Evolutionary conservation across 192 early-diverging fungal species (phyloP).

Genomic region (Cetraspora pellucida): DNA sequence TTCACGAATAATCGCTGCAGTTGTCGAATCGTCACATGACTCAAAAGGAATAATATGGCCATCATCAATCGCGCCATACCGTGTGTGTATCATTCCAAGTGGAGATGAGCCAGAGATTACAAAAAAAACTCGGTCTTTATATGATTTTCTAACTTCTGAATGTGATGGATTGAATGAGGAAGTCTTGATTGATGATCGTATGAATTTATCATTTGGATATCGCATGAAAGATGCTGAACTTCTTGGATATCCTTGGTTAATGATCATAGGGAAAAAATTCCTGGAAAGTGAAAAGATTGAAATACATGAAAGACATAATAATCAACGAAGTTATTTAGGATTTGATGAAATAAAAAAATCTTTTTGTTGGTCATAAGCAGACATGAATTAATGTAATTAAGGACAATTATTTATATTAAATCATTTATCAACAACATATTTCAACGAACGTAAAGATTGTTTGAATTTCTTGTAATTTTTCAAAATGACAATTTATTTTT

Average conservation of each 20-base stretch:
- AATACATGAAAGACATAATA: slow-evolving; percentile 48
- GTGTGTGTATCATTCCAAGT: slow-evolving; percentile 65
- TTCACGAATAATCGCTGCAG: slow-evolving; percentile 79
- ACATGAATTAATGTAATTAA: neutral
- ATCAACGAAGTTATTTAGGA: slow-evolving; percentile 2
- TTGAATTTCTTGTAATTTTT: too few relatives aligned
- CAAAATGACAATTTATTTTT: too few relatives aligned
- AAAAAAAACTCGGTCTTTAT: slow-evolving; percentile 40
- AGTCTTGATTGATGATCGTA: slow-evolving; percentile 74
- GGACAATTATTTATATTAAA: too few relatives aligned
- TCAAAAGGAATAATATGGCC: slow-evolving; percentile 82
- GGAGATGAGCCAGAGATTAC: slow-evolving; percentile 40
- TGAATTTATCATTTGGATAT: slow-evolving; percentile 66
- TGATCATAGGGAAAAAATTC: slow-evolving; percentile 72
- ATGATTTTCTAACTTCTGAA: slow-evolving; percentile 46
- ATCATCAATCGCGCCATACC: slow-evolving; percentile 74
- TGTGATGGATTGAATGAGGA: slow-evolving; percentile 41
- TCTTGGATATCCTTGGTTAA: slow-evolving; percentile 79
- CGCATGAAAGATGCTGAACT: slow-evolving; percentile 82
- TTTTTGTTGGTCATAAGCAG: neutral
- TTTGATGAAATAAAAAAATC: slow-evolving; percentile 16
- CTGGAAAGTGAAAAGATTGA: slow-evolving; percentile 52
- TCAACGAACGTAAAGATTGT: too few relatives aligned
- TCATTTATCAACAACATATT: too few relatives aligned
- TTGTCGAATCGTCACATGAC: slow-evolving; percentile 68